phyloP scores from a whole-genome alignment of 176 grass and related monocot species.

The Coix lacrymajobi region DNA sequence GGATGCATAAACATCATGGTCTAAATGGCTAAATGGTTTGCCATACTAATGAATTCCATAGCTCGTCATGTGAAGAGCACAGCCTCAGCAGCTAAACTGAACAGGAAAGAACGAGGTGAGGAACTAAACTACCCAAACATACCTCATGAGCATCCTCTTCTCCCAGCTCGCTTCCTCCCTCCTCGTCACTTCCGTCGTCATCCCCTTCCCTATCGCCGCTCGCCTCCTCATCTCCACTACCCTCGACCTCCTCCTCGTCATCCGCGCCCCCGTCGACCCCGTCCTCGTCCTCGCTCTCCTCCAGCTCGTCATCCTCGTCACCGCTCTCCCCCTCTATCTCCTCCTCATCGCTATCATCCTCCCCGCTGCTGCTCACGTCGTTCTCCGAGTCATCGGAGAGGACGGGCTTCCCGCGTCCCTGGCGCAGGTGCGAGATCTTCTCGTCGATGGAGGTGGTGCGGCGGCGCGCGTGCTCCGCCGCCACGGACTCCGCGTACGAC shows the following conservation, averaged over 20 bases:
- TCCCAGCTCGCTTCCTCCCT: background rate
- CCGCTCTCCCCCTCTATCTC: slow-evolving; percentile 35
- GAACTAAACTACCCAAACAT: background rate
- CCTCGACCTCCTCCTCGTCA: background rate
- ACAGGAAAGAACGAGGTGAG: background rate
- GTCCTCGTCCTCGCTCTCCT: slow-evolving; percentile 29
- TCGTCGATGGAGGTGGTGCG: slow-evolving; percentile 67
- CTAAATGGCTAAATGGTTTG: background rate
- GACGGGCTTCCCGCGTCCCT: slow-evolving; percentile 19
- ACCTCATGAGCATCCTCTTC: slow-evolving; percentile 21
- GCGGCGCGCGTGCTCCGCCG: slow-evolving; percentile 55
- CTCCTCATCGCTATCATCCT: slow-evolving; percentile 14
- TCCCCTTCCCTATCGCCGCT: background rate
- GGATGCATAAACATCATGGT: background rate
- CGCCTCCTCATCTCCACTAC: background rate
- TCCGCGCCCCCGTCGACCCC: background rate
- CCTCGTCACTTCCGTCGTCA: background rate
- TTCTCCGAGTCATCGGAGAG: slow-evolving; percentile 28
- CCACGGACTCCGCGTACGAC: slow-evolving; percentile 61
- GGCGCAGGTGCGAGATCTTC: slow-evolving; percentile 61
- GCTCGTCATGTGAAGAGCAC: background rate
- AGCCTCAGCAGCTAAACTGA: background rate
- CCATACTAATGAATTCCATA: background rate
- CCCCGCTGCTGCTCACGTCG: background rate
- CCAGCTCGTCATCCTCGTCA: slow-evolving; percentile 40